Base-by-base conservation (phyloP, 2,329 filamentous ascomycete genomes). In the Nothophoma quercina region DNA sequence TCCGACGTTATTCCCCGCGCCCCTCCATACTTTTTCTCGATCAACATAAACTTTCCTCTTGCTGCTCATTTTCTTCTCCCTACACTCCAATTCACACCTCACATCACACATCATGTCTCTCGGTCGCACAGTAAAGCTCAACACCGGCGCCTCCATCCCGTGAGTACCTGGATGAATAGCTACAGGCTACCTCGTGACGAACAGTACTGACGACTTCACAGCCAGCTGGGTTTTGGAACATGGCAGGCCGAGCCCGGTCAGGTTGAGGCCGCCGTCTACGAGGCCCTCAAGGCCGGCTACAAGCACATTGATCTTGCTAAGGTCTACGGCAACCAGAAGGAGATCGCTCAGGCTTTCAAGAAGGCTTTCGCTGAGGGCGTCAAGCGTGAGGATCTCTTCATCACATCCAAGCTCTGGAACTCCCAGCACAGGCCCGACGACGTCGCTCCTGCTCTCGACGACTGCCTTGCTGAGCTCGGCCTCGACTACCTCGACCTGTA, bases 401-500 rank as follows among this genome's bases (percentile, higher is more conserved):
- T 69, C 51, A 68, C 92, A 60, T 91, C 89, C 74, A 96, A 96
- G 83, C 87, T 96, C 53, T 96, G 91, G 91, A 92, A 93, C 80
- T 87, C 87, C 62, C 95, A 91, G 83, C 90, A 96, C 80, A 88
- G 92, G 68, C 63, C 64, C 16, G 44, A 65, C 36, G 82, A 83
- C 64, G 91, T 93, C 68, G 82, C 79, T 73, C 84, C 84, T 75
- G 86, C 86, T 71, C 91, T 95, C 77, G 93, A 60, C 81, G 84
- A 62, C 79, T 88, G 86, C 65, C 78, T 93, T 67, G 83, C 86
- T 45, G 93, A 82, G 93, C 89, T 89, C 85, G 88, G 60, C 72
- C 60, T 96, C 60, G 91, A 93, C 70, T 95, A 96, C 83, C 93
- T 96, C 76, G 91, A 96, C 75, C 84, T 96, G 61, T 96, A 88